Conservation (phyloP, 495 filamentous ascomycete genomes). For the Chaetomium cochliodes region DNA sequence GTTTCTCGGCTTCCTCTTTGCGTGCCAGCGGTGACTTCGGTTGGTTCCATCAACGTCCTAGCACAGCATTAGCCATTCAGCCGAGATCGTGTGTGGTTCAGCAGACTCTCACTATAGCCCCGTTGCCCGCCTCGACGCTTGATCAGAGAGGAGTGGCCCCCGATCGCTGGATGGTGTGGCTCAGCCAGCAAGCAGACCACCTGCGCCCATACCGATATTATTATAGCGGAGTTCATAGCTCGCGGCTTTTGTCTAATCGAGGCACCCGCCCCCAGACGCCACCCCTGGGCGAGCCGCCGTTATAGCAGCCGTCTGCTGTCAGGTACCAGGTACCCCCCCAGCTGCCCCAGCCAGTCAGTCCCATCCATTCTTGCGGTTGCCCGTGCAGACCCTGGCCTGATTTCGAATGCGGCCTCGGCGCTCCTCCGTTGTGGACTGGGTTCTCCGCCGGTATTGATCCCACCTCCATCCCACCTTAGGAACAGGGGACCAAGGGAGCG, state of each 20-base stretch:
- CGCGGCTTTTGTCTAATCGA: slow-evolving; percentile 45
- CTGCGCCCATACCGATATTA: slow-evolving; percentile 35
- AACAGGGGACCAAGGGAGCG: slow-evolving; percentile 43
- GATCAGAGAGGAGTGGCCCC: not conserved
- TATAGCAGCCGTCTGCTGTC: slow-evolving; percentile 37
- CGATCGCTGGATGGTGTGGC: slow-evolving; percentile 45
- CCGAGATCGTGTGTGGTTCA: slow-evolving; percentile 47
- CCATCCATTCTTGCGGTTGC: slow-evolving; percentile 35
- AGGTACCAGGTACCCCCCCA: slow-evolving; percentile 42
- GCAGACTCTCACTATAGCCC: slow-evolving; percentile 46
- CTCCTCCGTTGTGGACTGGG: slow-evolving; percentile 48
- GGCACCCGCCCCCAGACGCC: slow-evolving; percentile 37
- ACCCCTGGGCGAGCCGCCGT: slow-evolving; percentile 33
- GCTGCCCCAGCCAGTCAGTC: slow-evolving; percentile 10
- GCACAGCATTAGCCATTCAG: slow-evolving; percentile 57
- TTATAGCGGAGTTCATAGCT: slow-evolving; percentile 40
- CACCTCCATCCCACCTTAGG: slow-evolving; percentile 48
- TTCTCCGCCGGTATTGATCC: slow-evolving; percentile 52
- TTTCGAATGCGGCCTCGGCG: slow-evolving; percentile 50
- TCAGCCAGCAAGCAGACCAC: slow-evolving; percentile 44
- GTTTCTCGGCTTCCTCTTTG: slow-evolving; percentile 35
- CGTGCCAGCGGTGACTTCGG: slow-evolving; percentile 40
- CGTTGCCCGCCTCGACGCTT: slow-evolving; percentile 25
- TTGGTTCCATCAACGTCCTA: slow-evolving; percentile 47
- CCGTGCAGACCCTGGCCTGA: slow-evolving; percentile 45